Evolutionary conservation across 345 rosid genomes (phyloP).

Genomic region (Psidium guajava): DNA sequence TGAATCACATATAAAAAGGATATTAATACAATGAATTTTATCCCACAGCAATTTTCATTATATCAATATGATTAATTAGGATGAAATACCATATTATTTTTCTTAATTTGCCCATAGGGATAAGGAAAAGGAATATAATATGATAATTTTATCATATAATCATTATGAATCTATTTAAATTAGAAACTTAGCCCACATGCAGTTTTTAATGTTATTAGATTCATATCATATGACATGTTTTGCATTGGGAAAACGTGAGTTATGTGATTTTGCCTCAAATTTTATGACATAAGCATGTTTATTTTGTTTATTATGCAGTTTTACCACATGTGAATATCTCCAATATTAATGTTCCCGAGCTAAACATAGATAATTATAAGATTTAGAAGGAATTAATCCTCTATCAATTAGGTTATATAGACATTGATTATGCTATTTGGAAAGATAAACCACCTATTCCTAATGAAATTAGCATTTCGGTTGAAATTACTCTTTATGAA

Average conservation of each 20-base stretch:
- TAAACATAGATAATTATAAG: background rate
- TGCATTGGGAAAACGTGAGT: background rate
- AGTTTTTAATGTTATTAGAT: background rate
- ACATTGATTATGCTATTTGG: background rate
- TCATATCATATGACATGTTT: background rate
- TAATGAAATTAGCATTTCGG: background rate
- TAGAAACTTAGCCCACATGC: background rate
- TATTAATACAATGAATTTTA: too few species aligned
- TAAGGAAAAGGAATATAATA: too few species aligned
- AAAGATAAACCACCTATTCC: background rate
- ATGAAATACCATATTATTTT: too few species aligned
- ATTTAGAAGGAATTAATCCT: background rate
- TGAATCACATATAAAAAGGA: too few species aligned
- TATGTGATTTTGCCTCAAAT: background rate
- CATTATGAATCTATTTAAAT: background rate
- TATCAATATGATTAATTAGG: too few species aligned
- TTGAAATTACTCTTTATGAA: background rate
- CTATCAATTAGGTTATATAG: background rate
- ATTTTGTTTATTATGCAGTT: background rate
- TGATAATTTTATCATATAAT: background rate
- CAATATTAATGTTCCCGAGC: background rate
- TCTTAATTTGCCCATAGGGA: background rate
- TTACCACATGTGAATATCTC: background rate
- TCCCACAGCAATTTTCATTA: too few species aligned
- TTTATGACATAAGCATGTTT: background rate